Evolutionary conservation across 441 rosid genomes (phyloP).

Genomic region (Populus hybrid): DNA sequence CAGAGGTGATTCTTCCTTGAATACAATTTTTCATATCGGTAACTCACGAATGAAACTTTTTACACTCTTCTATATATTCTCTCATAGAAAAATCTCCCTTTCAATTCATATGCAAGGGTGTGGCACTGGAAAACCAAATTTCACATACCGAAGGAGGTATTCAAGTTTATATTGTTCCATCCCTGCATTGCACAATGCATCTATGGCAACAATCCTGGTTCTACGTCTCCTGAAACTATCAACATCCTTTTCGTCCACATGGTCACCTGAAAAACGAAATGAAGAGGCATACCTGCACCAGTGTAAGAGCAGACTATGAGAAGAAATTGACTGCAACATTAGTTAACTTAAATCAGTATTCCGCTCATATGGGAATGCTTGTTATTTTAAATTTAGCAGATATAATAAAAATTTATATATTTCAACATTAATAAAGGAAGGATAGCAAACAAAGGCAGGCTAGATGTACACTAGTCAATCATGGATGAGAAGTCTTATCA

Average conservation of each 20-base stretch:
- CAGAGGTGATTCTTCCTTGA: not conserved
- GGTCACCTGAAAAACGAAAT: constrained; percentile 79
- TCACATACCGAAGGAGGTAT: constrained; percentile 63
- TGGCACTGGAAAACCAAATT: not conserved
- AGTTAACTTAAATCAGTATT: constrained; percentile 4
- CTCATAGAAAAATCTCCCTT: not conserved
- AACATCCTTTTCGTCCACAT: constrained; percentile 51
- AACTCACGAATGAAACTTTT: not conserved
- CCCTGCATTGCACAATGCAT: constrained; percentile 69
- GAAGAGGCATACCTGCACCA: constrained; percentile 84
- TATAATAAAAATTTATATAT: not conserved
- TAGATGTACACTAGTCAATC: not conserved
- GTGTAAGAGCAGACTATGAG: constrained; percentile 14
- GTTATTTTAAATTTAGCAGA: not conserved
- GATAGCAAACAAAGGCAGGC: not conserved
- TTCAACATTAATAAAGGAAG: not conserved
- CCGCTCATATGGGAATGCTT: not conserved
- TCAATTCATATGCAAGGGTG: not conserved
- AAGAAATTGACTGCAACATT: constrained; percentile 22
- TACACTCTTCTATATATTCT: not conserved
- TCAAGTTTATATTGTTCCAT: constrained; percentile 53
- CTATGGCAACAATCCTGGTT: constrained; percentile 75
- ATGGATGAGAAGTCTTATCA: not conserved
- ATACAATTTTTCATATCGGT: not conserved
- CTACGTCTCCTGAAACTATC: constrained; percentile 64